These are phyloP conservation scores for Metschnikowia aberdeeniae DNA, from an alignment of 805 yeast genomes.

Conservation along the genomic window DNA sequence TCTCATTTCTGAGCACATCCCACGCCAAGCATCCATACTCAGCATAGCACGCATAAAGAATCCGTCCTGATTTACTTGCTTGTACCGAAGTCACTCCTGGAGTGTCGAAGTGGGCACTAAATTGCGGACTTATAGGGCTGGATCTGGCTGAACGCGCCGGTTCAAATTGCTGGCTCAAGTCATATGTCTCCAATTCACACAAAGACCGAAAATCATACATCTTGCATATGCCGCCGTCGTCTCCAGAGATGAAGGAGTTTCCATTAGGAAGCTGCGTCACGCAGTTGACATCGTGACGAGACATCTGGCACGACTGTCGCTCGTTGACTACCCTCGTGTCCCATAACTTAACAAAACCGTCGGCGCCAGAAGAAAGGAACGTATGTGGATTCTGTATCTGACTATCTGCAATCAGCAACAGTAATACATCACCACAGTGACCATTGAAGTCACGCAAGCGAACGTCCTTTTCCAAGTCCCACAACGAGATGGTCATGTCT, in stretches of 20 bases:
- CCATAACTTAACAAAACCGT: conserved; percentile 65
- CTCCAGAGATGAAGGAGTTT: conserved; percentile 65
- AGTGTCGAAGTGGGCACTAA: conserved; percentile 40
- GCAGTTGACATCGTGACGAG: conserved; percentile 60
- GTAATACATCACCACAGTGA: conserved; percentile 69
- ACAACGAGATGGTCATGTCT: conserved; percentile 71
- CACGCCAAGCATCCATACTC: conserved; percentile 73
- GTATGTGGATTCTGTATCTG: conserved; percentile 9
- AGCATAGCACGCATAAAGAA: conserved; percentile 70
- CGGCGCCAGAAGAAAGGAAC: conserved; percentile 65
- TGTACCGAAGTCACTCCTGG: conserved; percentile 74
- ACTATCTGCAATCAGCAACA: conserved; percentile 27
- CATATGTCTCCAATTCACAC: conserved; percentile 56
- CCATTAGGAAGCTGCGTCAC: conserved; percentile 67
- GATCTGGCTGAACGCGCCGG: conserved; percentile 8
- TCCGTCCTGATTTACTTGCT: conserved; percentile 68
- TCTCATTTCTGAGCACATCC: conserved; percentile 66
- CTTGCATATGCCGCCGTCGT: conserved; percentile 71
- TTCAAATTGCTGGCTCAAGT: conserved; percentile 18
- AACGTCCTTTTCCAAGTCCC: conserved; percentile 71
- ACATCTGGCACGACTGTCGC: conserved; percentile 49
- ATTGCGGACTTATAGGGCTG: conserved; percentile 17
- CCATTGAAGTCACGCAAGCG: conserved; percentile 53
- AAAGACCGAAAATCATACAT: conserved; percentile 76
- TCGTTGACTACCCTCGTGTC: conserved; percentile 45